phyloP scores from a whole-genome alignment of 345 rosid species.

The Salix viminalis region DNA sequence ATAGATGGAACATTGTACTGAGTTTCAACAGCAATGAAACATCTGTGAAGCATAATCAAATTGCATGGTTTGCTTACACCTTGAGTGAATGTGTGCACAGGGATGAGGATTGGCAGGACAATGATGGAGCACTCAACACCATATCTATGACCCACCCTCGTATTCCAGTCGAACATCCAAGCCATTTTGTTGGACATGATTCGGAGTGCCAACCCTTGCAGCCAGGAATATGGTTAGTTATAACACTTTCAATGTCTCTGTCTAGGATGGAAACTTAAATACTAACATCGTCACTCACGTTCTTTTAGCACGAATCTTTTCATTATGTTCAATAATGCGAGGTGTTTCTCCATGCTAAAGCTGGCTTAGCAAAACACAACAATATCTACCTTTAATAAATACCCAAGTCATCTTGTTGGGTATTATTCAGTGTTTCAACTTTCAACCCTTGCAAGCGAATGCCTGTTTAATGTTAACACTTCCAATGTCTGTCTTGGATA shows the following conservation, averaged over 20 bases:
- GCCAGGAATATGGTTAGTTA: constrained; percentile 87
- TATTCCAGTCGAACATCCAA: constrained; percentile 70
- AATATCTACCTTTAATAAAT: not conserved
- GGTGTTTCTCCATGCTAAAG: not conserved
- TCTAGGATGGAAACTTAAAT: not conserved
- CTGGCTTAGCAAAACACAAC: no score
- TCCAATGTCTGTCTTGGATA: not conserved
- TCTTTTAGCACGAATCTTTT: not conserved
- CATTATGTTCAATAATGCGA: not conserved
- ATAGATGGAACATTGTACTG: not conserved
- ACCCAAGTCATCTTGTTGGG: not conserved
- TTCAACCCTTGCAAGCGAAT: not conserved
- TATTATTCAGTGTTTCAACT: not conserved
- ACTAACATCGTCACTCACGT: not conserved
- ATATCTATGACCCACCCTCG: constrained; percentile 94
- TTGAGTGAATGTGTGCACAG: constrained; percentile 30
- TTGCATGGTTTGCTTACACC: not conserved
- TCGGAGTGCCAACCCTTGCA: constrained; percentile 59
- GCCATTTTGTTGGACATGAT: constrained; percentile 43
- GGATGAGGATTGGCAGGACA: constrained; percentile 96
- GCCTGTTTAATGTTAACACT: not conserved
- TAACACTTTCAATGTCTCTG: not conserved
- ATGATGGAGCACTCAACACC: constrained; percentile 93
- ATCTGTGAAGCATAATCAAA: not conserved
- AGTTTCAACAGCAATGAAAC: not conserved